These are phyloP conservation scores for Conidiobolus incongruus DNA, from an alignment of 371 early-diverging fungal species.

Conservation along the genomic window DNA sequence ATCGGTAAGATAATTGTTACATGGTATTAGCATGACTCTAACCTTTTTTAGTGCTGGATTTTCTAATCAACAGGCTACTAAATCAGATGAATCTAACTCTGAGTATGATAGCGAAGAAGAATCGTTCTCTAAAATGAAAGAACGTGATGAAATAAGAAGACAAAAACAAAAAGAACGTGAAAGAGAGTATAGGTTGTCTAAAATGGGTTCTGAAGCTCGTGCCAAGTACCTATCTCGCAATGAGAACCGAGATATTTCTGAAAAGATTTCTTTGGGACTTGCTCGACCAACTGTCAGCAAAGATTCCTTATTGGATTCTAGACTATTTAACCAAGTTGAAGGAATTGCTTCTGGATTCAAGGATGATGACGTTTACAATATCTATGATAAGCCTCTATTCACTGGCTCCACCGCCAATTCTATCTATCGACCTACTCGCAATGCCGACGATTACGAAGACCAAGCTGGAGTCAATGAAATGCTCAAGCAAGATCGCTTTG, in stretches of 20 bases:
- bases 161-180: slow-evolving; percentile 69
- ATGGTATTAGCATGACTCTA: slow-evolving; percentile 1
- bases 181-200: slow-evolving; percentile 65
- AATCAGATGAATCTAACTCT: slow-evolving; percentile 7
- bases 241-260: slow-evolving; percentile 83
- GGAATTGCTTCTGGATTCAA: slow-evolving; percentile 72
- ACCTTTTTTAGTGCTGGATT: neutral
- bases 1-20: slow-evolving; percentile 18
- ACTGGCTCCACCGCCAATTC: slow-evolving; percentile 30
- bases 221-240: slow-evolving; percentile 53
- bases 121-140: slow-evolving; percentile 26
- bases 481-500: neutral
- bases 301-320: slow-evolving; percentile 81
- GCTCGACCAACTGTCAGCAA: slow-evolving; percentile 71
- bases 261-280: slow-evolving; percentile 89
- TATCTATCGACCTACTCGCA: slow-evolving; percentile 63
- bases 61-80: slow-evolving; percentile 3
- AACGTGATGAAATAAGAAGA: slow-evolving; percentile 74
- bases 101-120: slow-evolving; percentile 19
- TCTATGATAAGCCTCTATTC: slow-evolving; percentile 84
- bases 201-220: slow-evolving; percentile 75
- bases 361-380: slow-evolving; percentile 64
- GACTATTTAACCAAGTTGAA: slow-evolving; percentile 77
- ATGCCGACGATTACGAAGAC: slow-evolving; percentile 34
- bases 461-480: slow-evolving; percentile 26